Conservation (phyloP, 1,139 yeast species). For the Debaryomyces psychrophilus region DNA sequence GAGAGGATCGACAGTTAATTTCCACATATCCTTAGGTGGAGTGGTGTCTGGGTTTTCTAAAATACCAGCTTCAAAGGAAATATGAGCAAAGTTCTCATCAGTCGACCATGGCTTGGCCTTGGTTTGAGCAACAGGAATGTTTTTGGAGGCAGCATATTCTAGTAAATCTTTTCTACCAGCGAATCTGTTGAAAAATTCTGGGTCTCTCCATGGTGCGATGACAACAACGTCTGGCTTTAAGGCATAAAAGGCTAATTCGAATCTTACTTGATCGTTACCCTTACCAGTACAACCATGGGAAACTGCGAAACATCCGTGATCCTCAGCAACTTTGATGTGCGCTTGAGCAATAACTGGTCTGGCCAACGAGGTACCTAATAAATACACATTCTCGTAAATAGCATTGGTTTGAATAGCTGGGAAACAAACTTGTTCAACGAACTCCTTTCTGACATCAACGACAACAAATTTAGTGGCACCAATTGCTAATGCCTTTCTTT, state of each 20-base stretch:
- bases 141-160: slow-evolving; percentile 89
- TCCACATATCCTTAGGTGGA: slow-evolving; percentile 99
- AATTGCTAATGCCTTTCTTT: slow-evolving; percentile 91
- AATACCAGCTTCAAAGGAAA: slow-evolving; percentile 98
- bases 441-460: slow-evolving; percentile 93
- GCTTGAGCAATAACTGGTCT: slow-evolving; percentile 99
- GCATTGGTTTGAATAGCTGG: slow-evolving; percentile 98
- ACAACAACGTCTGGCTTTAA: slow-evolving; percentile 95
- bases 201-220: slow-evolving; percentile 99
- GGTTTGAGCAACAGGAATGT: slow-evolving; percentile 94
- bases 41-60: slow-evolving; percentile 97
- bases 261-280: slow-evolving; percentile 99
- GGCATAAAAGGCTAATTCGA: slow-evolving; percentile 95
- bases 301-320: slow-evolving; percentile 97
- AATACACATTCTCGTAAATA: slow-evolving; percentile 93
- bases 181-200: slow-evolving; percentile 89
- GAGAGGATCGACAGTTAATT: slow-evolving; percentile 90
- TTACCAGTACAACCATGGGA: slow-evolving; percentile 99
- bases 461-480: slow-evolving; percentile 96
- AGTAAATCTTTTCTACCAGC: slow-evolving; percentile 97
- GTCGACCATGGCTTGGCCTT: slow-evolving; percentile 99
- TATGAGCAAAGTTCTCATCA: slow-evolving; percentile 98
- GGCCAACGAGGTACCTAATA: slow-evolving; percentile 95
- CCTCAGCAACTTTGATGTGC: slow-evolving; percentile 94
- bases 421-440: slow-evolving; percentile 88